These are phyloP conservation scores for Tetrahymena malaccensis DNA, from an alignment of 73 alveolate genomes.

Conservation along the genomic window DNA sequence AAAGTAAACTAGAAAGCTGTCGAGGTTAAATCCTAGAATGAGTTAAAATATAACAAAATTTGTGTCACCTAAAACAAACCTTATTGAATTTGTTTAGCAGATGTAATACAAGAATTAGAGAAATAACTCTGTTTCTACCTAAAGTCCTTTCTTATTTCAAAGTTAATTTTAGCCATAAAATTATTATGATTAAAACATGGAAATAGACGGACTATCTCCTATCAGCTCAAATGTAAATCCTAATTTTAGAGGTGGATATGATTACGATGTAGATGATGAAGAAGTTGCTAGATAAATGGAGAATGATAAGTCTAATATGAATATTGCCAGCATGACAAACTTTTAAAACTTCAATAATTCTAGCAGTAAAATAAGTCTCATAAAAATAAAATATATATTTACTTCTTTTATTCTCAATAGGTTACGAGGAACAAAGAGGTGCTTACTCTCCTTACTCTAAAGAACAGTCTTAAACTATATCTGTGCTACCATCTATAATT, in stretches of 20 bases:
- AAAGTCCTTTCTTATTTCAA: not conserved
- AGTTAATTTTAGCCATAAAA: not conserved
- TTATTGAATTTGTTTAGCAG: not conserved
- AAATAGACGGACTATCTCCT: not conserved
- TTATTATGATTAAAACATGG: not conserved
- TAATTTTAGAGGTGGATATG: not conserved
- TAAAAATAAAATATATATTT: not conserved
- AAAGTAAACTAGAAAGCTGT: not conserved
- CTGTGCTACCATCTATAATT: not conserved
- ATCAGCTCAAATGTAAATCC: not conserved
- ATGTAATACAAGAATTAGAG: not conserved
- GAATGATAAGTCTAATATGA: not conserved
- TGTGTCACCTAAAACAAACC: not conserved
- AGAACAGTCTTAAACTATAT: not conserved
- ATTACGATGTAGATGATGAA: not conserved
- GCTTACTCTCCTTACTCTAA: not conserved
- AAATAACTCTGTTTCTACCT: not conserved
- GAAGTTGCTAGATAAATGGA: not conserved
- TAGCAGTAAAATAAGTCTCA: not conserved
- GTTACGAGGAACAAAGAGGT: not conserved
- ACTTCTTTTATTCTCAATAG: not conserved
- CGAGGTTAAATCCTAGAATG: not conserved
- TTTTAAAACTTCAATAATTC: not conserved
- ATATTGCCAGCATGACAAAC: not conserved
- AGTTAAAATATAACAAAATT: not conserved